Conservation (phyloP, 1,284 basidiomycete genomes). For the Ceratobasidium sp. region DNA sequence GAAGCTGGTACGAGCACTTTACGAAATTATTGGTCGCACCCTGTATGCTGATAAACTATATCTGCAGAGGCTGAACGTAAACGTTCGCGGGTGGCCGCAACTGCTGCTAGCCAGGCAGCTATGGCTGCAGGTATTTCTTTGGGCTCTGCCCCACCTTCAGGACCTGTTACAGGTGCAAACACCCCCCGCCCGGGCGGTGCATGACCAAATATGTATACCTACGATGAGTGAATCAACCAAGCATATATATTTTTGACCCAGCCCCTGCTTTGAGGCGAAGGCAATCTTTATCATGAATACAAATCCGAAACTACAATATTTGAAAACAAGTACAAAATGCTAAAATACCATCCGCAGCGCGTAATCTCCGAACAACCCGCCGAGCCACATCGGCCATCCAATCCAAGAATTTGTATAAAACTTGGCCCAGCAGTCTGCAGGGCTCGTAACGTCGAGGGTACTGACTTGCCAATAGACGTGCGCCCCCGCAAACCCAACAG, state of each 20-base stretch:
- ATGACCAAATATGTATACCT: conserved; percentile 20
- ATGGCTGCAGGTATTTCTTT: conserved; percentile 69
- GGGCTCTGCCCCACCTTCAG: conserved; percentile 36
- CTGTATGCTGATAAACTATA: conserved; percentile 9
- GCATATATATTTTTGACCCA: background rate
- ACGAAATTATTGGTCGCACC: background rate
- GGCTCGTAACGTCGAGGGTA: conserved; percentile 65
- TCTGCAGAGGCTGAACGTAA: conserved; percentile 86
- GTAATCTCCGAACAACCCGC: conserved; percentile 17
- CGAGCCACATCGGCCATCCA: conserved; percentile 34
- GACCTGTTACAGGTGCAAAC: conserved; percentile 37
- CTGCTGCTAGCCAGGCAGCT: conserved; percentile 85
- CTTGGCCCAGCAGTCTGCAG: conserved; percentile 66
- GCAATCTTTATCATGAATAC: background rate
- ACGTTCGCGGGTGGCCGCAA: conserved; percentile 79
- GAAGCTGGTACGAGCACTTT: conserved; percentile 77
- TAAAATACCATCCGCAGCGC: conserved; percentile 2
- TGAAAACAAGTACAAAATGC: background rate
- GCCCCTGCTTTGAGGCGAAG: background rate
- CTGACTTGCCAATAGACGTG: conserved; percentile 71
- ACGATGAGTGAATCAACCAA: conserved; percentile 23
- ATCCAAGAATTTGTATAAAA: conserved; percentile 52
- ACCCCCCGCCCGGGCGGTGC: conserved; percentile 37
- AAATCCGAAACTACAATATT: background rate
- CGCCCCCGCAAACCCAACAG: conserved; percentile 64